Evolutionary conservation across 2,329 filamentous ascomycete genomes (phyloP).

Genomic region (Fusarium falciforme): DNA sequence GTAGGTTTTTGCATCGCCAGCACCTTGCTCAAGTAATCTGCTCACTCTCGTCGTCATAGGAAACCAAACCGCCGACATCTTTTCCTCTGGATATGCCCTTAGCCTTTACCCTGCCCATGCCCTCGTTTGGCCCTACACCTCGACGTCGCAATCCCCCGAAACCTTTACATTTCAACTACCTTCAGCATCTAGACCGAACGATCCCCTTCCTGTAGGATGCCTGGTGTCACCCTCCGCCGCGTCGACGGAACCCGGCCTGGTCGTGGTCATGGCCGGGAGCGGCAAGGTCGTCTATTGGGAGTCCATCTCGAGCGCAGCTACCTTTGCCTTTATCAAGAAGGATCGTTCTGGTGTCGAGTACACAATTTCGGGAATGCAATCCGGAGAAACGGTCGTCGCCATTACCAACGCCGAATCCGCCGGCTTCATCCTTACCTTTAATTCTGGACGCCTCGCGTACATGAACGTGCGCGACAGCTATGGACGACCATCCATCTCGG

Average conservation of each 20-base stretch:
- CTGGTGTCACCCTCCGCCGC: constrained; percentile 84
- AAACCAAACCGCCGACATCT: constrained; percentile 74
- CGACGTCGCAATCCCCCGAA: constrained; percentile 75
- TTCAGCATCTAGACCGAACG: constrained; percentile 73
- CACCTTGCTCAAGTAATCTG: neutral
- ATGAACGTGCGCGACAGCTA: constrained; percentile 87
- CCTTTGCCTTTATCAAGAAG: constrained; percentile 84
- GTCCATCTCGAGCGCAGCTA: constrained; percentile 88
- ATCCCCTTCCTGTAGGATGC: constrained; percentile 83
- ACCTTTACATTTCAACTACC: constrained; percentile 85
- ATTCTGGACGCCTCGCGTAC: constrained; percentile 87
- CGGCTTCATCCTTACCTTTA: constrained; percentile 87
- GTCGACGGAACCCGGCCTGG: constrained; percentile 83
- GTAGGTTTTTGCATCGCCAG: constrained; percentile 60
- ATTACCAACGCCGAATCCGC: constrained; percentile 86
- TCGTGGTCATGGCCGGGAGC: constrained; percentile 84
- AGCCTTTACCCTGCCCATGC: constrained; percentile 85
- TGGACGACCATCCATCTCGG: constrained; percentile 83
- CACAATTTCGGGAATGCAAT: constrained; percentile 77
- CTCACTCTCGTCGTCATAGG: constrained; percentile 54
- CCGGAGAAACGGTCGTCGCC: constrained; percentile 80
- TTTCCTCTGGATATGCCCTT: constrained; percentile 79
- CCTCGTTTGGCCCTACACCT: constrained; percentile 89
- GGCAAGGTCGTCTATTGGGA: constrained; percentile 96
- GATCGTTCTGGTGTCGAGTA: constrained; percentile 84